Base-by-base conservation (phyloP, 2,329 filamentous ascomycete genomes). In the Curvularia eragrostidis region DNA sequence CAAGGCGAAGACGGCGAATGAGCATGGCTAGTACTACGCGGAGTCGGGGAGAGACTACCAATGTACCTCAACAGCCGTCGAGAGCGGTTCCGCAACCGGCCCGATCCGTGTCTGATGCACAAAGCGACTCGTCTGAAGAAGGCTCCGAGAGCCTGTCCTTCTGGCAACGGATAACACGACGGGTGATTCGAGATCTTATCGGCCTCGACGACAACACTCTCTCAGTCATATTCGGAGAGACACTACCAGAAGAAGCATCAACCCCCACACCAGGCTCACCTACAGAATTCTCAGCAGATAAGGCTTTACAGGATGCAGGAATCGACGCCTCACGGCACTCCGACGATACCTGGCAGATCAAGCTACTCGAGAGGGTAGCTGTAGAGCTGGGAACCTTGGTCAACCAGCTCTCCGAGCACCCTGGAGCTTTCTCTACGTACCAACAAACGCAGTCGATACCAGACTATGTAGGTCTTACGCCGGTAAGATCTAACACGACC, bases 361-460 rank as follows among this genome's bases (percentile, higher is more conserved):
- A 87, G 56, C 83, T 97, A 19, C 82, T 99, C 2, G 90, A 96
- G 69, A 87, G 89, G 54, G 89, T 99, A 62, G 91, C 95, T 3
- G 87, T 87, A 52, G 95, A 99, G 78, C 85, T 99, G 5, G 94
- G 93, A 9, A 80, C 91, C 30, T 81, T 97, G 13, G 89, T 97
- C 24, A 87, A 91, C 71, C 91, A 93, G 63, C 82, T 98, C 47
- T 91, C 91, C 26, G 90, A 91, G 58, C 90, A 97, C 62, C 93
- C 94, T 0, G 91, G 92, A 1, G 92, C 94, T 1, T 98, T 98
- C 74, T 90, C 88, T 13, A 91, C 91, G 0, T 97, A 96, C 72
- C 81, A 85, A 21, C 84, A 85, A 55, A 80, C 89, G 49, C 72
- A 77, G 59, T 71, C 77, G 52, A 60, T 87, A 1, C 82, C 91